Base-by-base conservation (phyloP, 129 eudicot species). In the Saussurea involucrata region DNA sequence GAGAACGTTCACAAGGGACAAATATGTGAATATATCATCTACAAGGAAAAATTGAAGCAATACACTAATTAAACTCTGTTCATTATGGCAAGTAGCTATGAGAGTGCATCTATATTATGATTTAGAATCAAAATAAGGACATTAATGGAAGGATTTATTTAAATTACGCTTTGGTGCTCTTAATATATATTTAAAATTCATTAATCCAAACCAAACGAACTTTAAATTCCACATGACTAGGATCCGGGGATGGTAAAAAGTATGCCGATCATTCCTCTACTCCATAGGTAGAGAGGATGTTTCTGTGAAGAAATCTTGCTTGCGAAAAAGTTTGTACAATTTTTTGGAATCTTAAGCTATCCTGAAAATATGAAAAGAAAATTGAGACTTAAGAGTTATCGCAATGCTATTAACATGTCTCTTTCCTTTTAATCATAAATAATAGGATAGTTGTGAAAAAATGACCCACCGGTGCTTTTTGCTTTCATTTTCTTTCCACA, bases 401-500 rank as follows among this genome's bases (percentile, higher is more conserved):
- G 49, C 57, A 73, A n/a, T n/a, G n/a, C n/a, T n/a, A n/a, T n/a
- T n/a, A n/a, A n/a, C n/a, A n/a, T n/a, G n/a, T n/a, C n/a, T 58
- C 18, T 32, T 7, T 8, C 4, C 32, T n/a, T 33, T 31, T 11
- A 71, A 10, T 33, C 25, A 25, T n/a, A 63, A 6, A 44, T 76
- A n/a, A 3, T 22, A 64, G 22, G 8, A 27, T 1, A 66, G 6
- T 28, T 29, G 53, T 76, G 53, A 34, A 13, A 10, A 18, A 13
- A 31, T 68, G 28, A 49, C 22, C 46, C 60, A 75, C 20, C 18
- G 58, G 34, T 68, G 74, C 42, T 34, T 64, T 67, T 61, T 4
- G 18, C n/a, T 12, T 24, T 44, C 18, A 20, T 66, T 77, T 60
- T 8, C 27, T 80, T 66, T 28, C 20, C 40, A n/a, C 24, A 84